phyloP scores from a whole-genome alignment of 345 rosid species.

The Eucalyptus curtisii region DNA sequence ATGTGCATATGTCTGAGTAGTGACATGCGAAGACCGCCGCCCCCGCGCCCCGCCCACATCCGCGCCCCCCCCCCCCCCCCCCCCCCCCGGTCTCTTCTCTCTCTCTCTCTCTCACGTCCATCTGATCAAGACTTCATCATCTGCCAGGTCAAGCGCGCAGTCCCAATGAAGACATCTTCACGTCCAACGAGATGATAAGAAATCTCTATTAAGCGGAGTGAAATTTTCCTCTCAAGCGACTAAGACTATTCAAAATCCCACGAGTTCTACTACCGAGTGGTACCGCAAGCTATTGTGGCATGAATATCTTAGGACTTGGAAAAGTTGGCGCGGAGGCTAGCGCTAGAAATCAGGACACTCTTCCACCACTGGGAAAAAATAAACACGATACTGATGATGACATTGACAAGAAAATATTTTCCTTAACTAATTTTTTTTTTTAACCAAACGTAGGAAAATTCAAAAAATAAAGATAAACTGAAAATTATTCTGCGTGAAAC shows the following conservation, averaged over 20 bases:
- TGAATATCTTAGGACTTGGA: background rate
- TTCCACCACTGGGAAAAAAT: background rate
- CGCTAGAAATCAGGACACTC: background rate
- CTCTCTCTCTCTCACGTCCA: background rate
- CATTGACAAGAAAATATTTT: background rate
- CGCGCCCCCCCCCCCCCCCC: too few relatives aligned
- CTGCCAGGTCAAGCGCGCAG: background rate
- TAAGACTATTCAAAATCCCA: background rate
- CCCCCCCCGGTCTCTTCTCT: too few relatives aligned
- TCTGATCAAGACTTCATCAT: background rate
- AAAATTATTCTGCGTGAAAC: too few relatives aligned
- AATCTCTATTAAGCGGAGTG: background rate
- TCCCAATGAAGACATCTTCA: background rate
- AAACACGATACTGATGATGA: background rate
- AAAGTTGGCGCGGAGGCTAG: background rate
- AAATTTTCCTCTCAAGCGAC: background rate
- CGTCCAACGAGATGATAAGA: background rate
- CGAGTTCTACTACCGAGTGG: background rate
- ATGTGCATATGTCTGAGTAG: background rate
- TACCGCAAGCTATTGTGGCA: background rate
- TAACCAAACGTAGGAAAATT: too few relatives aligned
- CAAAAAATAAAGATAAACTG: too few relatives aligned
- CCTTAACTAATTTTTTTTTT: too few relatives aligned
- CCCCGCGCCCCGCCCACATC: too few relatives aligned
- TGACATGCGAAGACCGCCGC: background rate